Percentiles rank a stretch among this genome's conserved stretches.
These are phyloP conservation scores for Ophiostoma himal-ulmi DNA, from an alignment of 2,329 filamentous ascomycete species.

Conservation along the genomic window DNA sequence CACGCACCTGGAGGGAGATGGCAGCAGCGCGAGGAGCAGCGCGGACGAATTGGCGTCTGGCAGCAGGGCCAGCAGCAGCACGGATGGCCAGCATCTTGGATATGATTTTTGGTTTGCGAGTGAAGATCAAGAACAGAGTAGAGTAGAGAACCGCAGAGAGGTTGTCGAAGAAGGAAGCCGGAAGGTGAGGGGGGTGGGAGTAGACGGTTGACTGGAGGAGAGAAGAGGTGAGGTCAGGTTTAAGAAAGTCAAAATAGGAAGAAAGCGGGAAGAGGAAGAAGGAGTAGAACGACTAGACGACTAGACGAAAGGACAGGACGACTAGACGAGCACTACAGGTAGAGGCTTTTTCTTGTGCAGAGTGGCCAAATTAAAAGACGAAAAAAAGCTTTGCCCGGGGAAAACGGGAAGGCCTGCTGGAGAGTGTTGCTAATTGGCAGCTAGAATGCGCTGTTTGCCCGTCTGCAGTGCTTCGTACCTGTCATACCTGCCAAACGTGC, in stretches of 20 bases:
- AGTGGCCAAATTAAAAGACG: slow-evolving; percentile 6
- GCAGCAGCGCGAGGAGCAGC: slow-evolving; percentile 54
- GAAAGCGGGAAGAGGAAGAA: slow-evolving; percentile 9
- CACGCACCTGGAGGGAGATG: slow-evolving; percentile 52
- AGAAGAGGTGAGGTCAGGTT: neutral
- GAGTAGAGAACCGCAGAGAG: slow-evolving; percentile 3
- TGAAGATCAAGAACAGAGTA: neutral
- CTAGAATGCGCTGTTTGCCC: neutral
- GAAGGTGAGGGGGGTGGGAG: slow-evolving; percentile 13
- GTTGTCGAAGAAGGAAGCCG: neutral
- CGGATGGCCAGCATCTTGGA: slow-evolving; percentile 74
- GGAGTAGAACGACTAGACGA: slow-evolving; percentile 10
- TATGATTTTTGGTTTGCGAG: neutral
- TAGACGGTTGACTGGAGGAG: neutral
- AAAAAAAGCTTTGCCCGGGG: slow-evolving; percentile 14
- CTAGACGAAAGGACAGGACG: neutral
- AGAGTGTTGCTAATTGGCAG: neutral
- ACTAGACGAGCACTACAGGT: slow-evolving; percentile 10
- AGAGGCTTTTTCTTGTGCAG: slow-evolving; percentile 12
- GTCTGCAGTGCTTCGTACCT: neutral
- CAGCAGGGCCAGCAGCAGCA: slow-evolving; percentile 67
- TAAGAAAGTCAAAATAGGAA: slow-evolving; percentile 9
- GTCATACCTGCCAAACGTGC: neutral
- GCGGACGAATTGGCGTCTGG: slow-evolving; percentile 72
- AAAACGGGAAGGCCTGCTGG: neutral